Evolutionary conservation across 805 yeast species (phyloP).

Genomic region (Candida khao-thaluensis): DNA sequence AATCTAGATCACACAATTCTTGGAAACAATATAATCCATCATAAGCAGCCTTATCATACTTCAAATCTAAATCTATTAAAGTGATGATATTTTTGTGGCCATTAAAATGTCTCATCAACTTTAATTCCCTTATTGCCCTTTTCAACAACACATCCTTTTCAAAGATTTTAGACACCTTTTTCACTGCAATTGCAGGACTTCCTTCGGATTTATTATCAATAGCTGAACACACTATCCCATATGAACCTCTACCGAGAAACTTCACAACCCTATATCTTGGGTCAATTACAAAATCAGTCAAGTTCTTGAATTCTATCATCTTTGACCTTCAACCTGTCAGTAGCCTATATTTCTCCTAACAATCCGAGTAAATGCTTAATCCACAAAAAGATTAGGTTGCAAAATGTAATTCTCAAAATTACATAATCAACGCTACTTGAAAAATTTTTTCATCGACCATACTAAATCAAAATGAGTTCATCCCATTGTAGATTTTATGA

Average conservation of each 20-base stretch:
- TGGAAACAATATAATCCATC: conserved; percentile 90
- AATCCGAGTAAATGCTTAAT: no score
- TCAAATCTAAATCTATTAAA: conserved; percentile 71
- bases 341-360: no score
- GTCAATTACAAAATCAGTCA: conserved; percentile 51
- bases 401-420: conserved; percentile 2
- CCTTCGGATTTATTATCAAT: conserved; percentile 38
- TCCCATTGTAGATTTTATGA: conserved; percentile 96
- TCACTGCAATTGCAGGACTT: conserved; percentile 59
- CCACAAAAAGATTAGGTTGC: conserved; percentile 8
- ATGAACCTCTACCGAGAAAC: conserved; percentile 79
- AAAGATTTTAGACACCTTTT: conserved; percentile 74
- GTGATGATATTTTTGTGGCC: conserved; percentile 85
- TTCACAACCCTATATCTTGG: conserved; percentile 55
- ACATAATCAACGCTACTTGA: conserved; percentile 1
- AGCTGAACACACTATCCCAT: conserved; percentile 83
- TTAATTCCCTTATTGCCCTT: conserved; percentile 81
- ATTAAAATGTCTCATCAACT: conserved; percentile 74
- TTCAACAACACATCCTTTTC: conserved; percentile 63
- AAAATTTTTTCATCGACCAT: conserved; percentile 6
- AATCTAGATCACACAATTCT: conserved; percentile 79
- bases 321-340: no score
- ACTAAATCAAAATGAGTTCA: conserved; percentile 56
- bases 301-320: neutral
- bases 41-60: conserved; percentile 55